Evolutionary conservation across 257 asterid genomes (phyloP).

Genomic region (Penstemon barbatus): DNA sequence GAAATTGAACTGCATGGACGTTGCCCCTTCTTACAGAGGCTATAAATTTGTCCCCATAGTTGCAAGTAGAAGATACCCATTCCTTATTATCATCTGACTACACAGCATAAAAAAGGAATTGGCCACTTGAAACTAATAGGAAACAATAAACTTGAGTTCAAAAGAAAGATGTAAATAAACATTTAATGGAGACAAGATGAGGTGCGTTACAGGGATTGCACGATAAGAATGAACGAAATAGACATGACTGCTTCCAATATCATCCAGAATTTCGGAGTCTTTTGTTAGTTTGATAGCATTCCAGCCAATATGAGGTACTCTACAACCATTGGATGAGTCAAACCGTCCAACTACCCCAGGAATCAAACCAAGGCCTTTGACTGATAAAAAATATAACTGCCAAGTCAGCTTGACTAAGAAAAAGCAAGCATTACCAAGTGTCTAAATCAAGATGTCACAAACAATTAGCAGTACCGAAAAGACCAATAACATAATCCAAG

Average conservation of each 20-base stretch:
- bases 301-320: constrained; percentile 99
- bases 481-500: not conserved
- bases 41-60: constrained; percentile 73
- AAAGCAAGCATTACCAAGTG: not conserved
- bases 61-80: constrained; percentile 89
- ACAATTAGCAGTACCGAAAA: not conserved
- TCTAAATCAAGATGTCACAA: not conserved
- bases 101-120: constrained; percentile 25
- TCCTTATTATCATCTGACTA: constrained; percentile 83
- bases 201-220: constrained; percentile 69
- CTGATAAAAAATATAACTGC: constrained; percentile 40
- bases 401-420: constrained; percentile 25
- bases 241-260: constrained; percentile 77
- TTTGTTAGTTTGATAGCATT: constrained; percentile 64
- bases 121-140: constrained; percentile 19
- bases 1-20: constrained; percentile 95
- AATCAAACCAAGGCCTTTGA: constrained; percentile 92
- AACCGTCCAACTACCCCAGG: constrained; percentile 94
- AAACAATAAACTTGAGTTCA: constrained; percentile 6
- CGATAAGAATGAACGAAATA: constrained; percentile 96
- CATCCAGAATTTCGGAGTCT: constrained; percentile 75
- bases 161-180: not conserved
- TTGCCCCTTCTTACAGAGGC: constrained; percentile 88
- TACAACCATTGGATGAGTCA: constrained; percentile 78
- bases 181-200: constrained; percentile 18